Percentiles rank a stretch among this genome's conserved stretches.
These are phyloP conservation scores for Ophiosphaerella narmari DNA, from an alignment of 2,329 filamentous ascomycete species.

Conservation along the genomic window DNA sequence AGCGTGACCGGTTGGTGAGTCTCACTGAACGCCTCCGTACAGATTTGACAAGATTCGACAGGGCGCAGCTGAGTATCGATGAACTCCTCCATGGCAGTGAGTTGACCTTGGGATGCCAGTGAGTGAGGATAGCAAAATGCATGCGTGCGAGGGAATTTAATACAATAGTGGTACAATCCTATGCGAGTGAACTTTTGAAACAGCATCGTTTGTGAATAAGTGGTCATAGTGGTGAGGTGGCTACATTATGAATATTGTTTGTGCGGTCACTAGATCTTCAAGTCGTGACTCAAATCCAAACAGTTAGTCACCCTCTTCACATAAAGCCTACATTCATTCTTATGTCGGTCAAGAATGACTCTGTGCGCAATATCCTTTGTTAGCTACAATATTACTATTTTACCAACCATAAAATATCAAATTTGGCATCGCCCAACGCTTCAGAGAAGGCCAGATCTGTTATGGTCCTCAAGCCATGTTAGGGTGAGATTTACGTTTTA, in stretches of 20 bases:
- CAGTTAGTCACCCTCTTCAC: no score
- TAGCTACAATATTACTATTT: no score
- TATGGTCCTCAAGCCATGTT: no score
- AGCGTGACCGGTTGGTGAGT: slow-evolving; percentile 35
- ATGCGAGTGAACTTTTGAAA: neutral
- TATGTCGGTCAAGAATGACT: no score
- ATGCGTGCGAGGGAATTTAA: neutral
- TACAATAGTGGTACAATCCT: neutral
- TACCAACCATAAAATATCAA: no score
- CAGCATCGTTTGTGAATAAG: slow-evolving; percentile 8
- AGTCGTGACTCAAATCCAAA: no score
- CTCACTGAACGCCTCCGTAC: slow-evolving; percentile 30
- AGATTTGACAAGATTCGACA: slow-evolving; percentile 33
- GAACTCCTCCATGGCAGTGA: slow-evolving; percentile 28
- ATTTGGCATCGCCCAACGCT: no score
- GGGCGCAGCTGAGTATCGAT: slow-evolving; percentile 31
- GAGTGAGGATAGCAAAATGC: neutral
- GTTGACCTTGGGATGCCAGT: neutral
- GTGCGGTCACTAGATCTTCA: neutral
- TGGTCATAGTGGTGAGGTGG: slow-evolving; percentile 5
- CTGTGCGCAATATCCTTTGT: no score
- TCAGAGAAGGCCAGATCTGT: no score
- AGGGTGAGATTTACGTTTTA: no score
- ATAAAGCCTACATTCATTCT: no score
- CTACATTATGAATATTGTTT: slow-evolving; percentile 4